These are phyloP conservation scores for Diaporthe velutina DNA, from an alignment of 2,329 filamentous ascomycete species.

Conservation along the genomic window DNA sequence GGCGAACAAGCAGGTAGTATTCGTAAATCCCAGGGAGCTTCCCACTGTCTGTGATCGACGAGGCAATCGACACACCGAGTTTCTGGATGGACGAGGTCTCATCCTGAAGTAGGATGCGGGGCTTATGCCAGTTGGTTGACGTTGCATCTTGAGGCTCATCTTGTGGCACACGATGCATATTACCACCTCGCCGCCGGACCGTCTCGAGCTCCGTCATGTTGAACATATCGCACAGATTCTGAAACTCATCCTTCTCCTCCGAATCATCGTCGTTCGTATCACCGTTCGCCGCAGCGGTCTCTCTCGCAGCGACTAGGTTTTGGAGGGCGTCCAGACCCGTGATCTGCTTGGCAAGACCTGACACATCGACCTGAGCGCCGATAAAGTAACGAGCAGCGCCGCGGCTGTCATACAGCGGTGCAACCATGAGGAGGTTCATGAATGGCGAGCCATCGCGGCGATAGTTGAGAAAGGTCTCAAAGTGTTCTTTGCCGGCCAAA, in stretches of 20 bases:
- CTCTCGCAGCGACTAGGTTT: conserved; percentile 54
- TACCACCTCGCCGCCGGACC: conserved; percentile 72
- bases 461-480: conserved; percentile 82
- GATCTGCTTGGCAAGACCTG: conserved; percentile 75
- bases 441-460: conserved; percentile 81
- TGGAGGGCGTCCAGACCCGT: conserved; percentile 74
- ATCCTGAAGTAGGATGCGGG: conserved; percentile 53
- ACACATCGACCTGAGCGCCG: conserved; percentile 80
- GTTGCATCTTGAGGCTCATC: conserved; percentile 51
- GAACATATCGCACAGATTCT: conserved; percentile 77
- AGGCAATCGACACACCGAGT: conserved; percentile 38
- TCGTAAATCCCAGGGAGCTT: conserved; percentile 57
- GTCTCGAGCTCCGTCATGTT: conserved; percentile 75
- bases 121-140: conserved; percentile 56
- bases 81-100: conserved; percentile 15
- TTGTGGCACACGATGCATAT: conserved; percentile 66
- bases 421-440: conserved; percentile 81
- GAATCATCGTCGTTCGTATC: background rate
- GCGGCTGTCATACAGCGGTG: conserved; percentile 77
- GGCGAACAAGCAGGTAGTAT: conserved; percentile 74
- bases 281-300: background rate
- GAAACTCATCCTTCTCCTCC: conserved; percentile 68
- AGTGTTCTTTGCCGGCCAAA: conserved; percentile 74
- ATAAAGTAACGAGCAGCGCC: conserved; percentile 77
- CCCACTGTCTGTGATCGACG: conserved; percentile 26